phyloP scores from a whole-genome alignment of 148 eudicot species.

The Arbutus unedo region DNA sequence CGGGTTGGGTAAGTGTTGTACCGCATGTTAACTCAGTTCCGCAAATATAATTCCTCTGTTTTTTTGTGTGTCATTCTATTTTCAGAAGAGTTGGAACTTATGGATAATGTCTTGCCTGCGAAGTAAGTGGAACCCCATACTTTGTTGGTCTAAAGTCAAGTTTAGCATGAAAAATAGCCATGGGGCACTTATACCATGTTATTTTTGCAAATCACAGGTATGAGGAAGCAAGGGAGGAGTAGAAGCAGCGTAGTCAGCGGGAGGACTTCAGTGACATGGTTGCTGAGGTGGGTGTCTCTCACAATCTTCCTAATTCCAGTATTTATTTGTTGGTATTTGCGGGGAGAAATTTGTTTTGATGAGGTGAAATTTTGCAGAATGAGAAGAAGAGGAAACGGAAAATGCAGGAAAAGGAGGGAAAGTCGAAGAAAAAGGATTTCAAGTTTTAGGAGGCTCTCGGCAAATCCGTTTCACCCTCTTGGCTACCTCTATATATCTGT shows the following conservation, averaged over 20 bases:
- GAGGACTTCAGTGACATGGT: slow-evolving; percentile 98
- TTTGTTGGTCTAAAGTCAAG: neutral
- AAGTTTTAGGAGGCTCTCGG: slow-evolving; percentile 44
- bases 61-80: neutral
- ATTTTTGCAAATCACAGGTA: slow-evolving; percentile 39
- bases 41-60: too few species aligned
- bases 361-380: slow-evolving; percentile 42
- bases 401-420: slow-evolving; percentile 76
- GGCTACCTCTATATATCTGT: neutral
- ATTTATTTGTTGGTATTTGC: neutral
- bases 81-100: slow-evolving; percentile 71
- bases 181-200: neutral
- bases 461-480: neutral
- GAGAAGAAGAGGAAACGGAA: slow-evolving; percentile 74
- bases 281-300: slow-evolving; percentile 56
- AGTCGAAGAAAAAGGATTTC: slow-evolving; percentile 81
- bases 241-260: slow-evolving; percentile 62
- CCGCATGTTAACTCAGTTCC: neutral
- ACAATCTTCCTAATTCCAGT: neutral
- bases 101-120: slow-evolving; percentile 77
- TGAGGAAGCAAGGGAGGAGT: slow-evolving; percentile 92
- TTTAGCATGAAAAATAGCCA: neutral
- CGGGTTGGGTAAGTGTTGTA: neutral
- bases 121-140: slow-evolving; percentile 44
- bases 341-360: neutral